A percentile compares a stretch with the other conserved stretches of the same genome.
These are phyloP conservation scores for Glutinoglossum americanum DNA, from an alignment of 495 filamentous ascomycete genomes.

Conservation along the genomic window DNA sequence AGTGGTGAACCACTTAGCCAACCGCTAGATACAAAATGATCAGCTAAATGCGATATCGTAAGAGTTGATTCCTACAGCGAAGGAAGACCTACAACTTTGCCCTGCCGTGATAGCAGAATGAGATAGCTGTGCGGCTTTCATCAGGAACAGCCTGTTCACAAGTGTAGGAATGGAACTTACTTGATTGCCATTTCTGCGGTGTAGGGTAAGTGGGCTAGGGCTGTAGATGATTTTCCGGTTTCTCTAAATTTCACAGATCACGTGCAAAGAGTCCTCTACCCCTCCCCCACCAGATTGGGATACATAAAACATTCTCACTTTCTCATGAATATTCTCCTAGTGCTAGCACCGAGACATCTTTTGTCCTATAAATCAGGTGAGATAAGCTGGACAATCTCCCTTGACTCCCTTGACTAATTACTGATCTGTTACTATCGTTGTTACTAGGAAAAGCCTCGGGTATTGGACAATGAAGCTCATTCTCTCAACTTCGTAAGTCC, in stretches of 20 bases:
- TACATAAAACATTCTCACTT: too few species aligned
- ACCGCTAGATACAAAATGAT: slow-evolving; percentile 37
- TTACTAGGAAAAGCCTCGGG: background rate
- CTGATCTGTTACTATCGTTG: too few species aligned
- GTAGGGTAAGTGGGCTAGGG: background rate
- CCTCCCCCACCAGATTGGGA: background rate
- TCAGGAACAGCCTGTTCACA: background rate
- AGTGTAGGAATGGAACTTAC: background rate
- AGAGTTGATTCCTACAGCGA: slow-evolving; percentile 4
- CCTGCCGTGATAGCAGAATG: slow-evolving; percentile 90
- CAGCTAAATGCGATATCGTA: too few species aligned
- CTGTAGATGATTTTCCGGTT: too few species aligned
- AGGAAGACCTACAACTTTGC: slow-evolving; percentile 72
- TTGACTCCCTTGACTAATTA: too few species aligned
- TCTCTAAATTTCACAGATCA: background rate
- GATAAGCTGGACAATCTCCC: too few species aligned
- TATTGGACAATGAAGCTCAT: slow-evolving; percentile 43
- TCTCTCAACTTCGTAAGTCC: slow-evolving; percentile 62
- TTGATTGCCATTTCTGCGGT: slow-evolving; percentile 5
- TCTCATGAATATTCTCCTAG: too few species aligned
- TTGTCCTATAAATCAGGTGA: too few species aligned
- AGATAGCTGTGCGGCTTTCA: slow-evolving; percentile 47
- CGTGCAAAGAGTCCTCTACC: background rate
- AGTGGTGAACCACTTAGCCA: slow-evolving; percentile 99
- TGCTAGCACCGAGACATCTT: too few species aligned